phyloP scores from a whole-genome alignment of 192 early-diverging fungal species.

The Coemansia sp. region DNA sequence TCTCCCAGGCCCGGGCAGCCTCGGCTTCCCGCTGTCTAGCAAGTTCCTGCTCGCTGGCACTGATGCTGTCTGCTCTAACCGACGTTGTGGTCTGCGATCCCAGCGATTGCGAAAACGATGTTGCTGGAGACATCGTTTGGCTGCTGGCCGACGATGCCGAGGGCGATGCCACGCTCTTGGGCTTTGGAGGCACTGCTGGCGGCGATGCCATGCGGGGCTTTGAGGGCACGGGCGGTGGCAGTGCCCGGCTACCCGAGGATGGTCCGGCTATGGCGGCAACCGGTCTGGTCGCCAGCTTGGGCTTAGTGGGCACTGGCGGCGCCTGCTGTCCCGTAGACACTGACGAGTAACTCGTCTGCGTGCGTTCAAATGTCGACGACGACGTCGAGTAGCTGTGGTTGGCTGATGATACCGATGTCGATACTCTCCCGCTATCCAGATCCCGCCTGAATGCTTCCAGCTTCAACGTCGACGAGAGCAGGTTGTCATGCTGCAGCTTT shows the following conservation, averaged over 20 bases:
- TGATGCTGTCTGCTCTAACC: not conserved
- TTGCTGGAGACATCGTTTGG: conserved; percentile 1
- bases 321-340: not conserved
- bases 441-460: conserved; percentile 19
- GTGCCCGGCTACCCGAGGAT: not conserved
- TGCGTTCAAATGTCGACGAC: too few relatives aligned
- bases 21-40: conserved; percentile 23
- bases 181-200: conserved; percentile 12
- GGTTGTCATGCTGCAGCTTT: conserved; percentile 15
- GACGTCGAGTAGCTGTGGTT: conserved; percentile 1
- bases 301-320: not conserved
- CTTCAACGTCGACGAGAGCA: conserved; percentile 31
- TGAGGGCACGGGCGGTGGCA: conserved; percentile 4
- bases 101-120: conserved; percentile 3
- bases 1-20: conserved; percentile 28
- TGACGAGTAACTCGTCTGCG: not conserved
- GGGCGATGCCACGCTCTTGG: conserved; percentile 9
- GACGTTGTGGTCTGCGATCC: not conserved
- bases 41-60: conserved; percentile 5
- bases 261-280: not conserved
- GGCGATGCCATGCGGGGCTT: not conserved
- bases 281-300: not conserved
- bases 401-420: not conserved
- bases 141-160: not conserved
- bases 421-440: conserved; percentile 7